phyloP scores from a whole-genome alignment of 345 rosid genomes.

The Microcos paniculata region DNA sequence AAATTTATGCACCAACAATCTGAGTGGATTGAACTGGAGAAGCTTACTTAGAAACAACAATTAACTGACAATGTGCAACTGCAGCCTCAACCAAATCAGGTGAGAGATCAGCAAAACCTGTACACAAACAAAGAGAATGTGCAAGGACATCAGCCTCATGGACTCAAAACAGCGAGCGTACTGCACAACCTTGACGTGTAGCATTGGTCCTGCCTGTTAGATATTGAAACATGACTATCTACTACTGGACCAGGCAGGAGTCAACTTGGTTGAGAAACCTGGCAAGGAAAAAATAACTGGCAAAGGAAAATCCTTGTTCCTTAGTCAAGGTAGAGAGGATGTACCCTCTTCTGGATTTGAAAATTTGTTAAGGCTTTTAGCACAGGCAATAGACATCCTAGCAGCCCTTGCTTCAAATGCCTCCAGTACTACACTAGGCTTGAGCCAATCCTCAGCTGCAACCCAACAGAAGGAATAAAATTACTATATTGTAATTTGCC shows the following conservation, averaged over 20 bases:
- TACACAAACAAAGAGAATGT: conserved; percentile 1
- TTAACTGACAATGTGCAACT: conserved; percentile 90
- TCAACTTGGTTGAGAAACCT: conserved; percentile 31
- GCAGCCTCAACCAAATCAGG: conserved; percentile 84
- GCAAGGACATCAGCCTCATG: neutral
- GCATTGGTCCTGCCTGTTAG: neutral
- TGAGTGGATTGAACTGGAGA: conserved; percentile 4
- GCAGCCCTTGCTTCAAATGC: conserved; percentile 90
- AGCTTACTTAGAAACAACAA: conserved; percentile 92
- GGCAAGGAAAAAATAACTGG: neutral
- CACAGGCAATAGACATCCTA: conserved; percentile 83
- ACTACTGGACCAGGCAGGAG: conserved; percentile 61
- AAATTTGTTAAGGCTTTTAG: conserved; percentile 69
- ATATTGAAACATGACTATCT: conserved; percentile 23
- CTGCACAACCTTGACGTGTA: neutral
- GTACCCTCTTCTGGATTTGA: conserved; percentile 87
- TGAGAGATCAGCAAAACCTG: conserved; percentile 88
- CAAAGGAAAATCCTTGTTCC: neutral
- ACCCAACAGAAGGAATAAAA: conserved; percentile 10
- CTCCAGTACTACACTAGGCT: conserved; percentile 62
- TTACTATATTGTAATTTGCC: neutral
- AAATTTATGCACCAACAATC: too few relatives aligned
- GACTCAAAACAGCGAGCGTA: neutral
- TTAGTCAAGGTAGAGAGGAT: conserved; percentile 8
- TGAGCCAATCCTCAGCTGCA: conserved; percentile 93